Evolutionary conservation across 2,329 filamentous ascomycete species (phyloP), one percentile per base, ranked within the genome.

Genomic region (Lasiodiplodia citricola): DNA sequence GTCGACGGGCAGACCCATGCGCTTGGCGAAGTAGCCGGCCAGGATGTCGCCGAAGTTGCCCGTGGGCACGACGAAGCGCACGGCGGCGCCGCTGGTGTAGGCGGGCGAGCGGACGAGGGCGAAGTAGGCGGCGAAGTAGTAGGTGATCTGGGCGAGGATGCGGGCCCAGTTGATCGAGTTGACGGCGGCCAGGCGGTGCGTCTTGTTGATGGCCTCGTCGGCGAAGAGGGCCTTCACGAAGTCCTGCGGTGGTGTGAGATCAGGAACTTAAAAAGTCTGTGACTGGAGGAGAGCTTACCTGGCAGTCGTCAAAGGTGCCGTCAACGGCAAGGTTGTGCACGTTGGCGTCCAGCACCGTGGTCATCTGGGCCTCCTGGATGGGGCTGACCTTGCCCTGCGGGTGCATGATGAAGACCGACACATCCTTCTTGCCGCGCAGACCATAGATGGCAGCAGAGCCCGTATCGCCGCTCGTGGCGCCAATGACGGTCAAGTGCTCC

Each of bases 11-110:
- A 98, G 87, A 68, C 94, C 94, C 93, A 97, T 97, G 74, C 90
- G 87, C 74, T 91, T 91, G 23, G 95, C 94, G 76, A 98, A 97
- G 83, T 95, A 98, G 63, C 95, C 95, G 0, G 93, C 92, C 4
- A 98, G 86, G 73, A 99, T 94, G 78, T 98, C 93, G 71, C 96
- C 93, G 81, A 99, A 99, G 85, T 99, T 98, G 68, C 96, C 96
- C 0, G 94, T 96, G 2, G 96, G 96, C 0, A 97, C 93, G 10
- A 97, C 92, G 75, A 94, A 97, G 70, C 94, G 90, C 50, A 96
- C 86, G 47, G 74, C 89, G 73, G 92, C 88, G 73, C 75, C 76
- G 51, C 90, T 75, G 69, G 88, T 86, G 79, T 91, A 91, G 18
- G 83, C 80, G 0, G 86, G 76, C 4, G 88, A 87, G 63, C 86